Conservation (phyloP, 176 grass and related monocot species). For the Oryza rufipogon region DNA sequence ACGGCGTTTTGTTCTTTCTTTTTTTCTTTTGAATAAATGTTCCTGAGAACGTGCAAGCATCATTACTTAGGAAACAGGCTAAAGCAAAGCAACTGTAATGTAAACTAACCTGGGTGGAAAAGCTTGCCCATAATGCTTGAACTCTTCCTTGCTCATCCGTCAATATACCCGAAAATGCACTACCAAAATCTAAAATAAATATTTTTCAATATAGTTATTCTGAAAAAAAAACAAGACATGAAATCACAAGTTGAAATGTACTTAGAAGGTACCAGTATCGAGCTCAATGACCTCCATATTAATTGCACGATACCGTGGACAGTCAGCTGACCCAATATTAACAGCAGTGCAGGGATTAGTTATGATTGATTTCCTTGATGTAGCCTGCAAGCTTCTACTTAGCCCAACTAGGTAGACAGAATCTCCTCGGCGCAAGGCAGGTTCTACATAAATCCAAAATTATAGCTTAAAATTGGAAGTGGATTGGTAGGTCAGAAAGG, state of each 20-base stretch:
- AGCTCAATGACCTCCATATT: slow-evolving; percentile 99
- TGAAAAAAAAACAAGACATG: not conserved
- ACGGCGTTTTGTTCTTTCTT: slow-evolving; percentile 54
- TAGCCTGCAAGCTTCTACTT: slow-evolving; percentile 98
- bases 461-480: not conserved
- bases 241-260: slow-evolving; percentile 20
- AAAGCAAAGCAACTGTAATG: slow-evolving; percentile 32
- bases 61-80: slow-evolving; percentile 44
- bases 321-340: slow-evolving; percentile 97
- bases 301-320: slow-evolving; percentile 88
- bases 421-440: slow-evolving; percentile 89
- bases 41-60: slow-evolving; percentile 46
- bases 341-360: slow-evolving; percentile 99
- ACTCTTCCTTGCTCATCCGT: slow-evolving; percentile 98
- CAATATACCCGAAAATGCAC: slow-evolving; percentile 92
- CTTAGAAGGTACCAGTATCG: slow-evolving; percentile 76
- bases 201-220: slow-evolving; percentile 29
- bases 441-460: slow-evolving; percentile 65
- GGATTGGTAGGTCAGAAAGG: not conserved
- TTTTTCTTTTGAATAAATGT: slow-evolving; percentile 51
- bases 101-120: slow-evolving; percentile 96
- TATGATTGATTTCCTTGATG: slow-evolving; percentile 97
- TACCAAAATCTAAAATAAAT: slow-evolving; percentile 89
- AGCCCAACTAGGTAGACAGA: slow-evolving; percentile 95
- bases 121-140: slow-evolving; percentile 99